phyloP scores from a whole-genome alignment of 495 filamentous ascomycete genomes.

The Aspergillus sparsus region DNA sequence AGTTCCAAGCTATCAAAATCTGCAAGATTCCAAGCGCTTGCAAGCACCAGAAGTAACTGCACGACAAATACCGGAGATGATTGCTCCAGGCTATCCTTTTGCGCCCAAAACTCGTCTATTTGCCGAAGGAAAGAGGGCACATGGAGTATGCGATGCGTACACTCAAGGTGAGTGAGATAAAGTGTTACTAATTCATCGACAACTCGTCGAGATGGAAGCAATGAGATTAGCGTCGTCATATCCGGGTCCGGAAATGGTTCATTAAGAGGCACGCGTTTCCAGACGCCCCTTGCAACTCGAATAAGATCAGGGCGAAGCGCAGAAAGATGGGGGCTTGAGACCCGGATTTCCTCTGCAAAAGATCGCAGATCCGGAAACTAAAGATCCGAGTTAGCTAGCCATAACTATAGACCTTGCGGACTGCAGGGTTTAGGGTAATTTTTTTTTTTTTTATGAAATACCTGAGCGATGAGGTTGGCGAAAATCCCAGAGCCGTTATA shows the following conservation, averaged over 20 bases:
- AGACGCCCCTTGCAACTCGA: constrained; percentile 38
- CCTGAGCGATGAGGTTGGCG: constrained; percentile 47
- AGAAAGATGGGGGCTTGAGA: constrained; percentile 41
- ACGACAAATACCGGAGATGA: constrained; percentile 51
- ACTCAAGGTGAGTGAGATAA: constrained; percentile 60
- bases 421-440: no score
- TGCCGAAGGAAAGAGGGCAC: constrained; percentile 57
- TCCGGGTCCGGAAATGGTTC: constrained; percentile 37
- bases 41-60: constrained; percentile 64
- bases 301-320: constrained; percentile 39
- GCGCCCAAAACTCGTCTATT: constrained; percentile 52
- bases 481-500: constrained; percentile 47
- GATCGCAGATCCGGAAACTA: constrained; percentile 46
- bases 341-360: constrained; percentile 45
- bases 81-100: constrained; percentile 30
- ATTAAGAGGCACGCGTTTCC: constrained; percentile 38
- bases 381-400: constrained; percentile 1
- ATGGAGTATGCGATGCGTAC: constrained; percentile 58
- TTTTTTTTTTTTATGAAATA: constrained; percentile 16
- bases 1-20: constrained; percentile 39
- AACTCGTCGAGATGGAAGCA: constrained; percentile 45
- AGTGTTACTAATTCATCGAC: constrained; percentile 52
- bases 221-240: constrained; percentile 31
- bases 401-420: not conserved
- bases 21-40: constrained; percentile 55